A percentile compares a stretch with the other conserved stretches of the same genome.
Conservation (phyloP, 345 rosid genomes). For the Theobroma cacao region DNA sequence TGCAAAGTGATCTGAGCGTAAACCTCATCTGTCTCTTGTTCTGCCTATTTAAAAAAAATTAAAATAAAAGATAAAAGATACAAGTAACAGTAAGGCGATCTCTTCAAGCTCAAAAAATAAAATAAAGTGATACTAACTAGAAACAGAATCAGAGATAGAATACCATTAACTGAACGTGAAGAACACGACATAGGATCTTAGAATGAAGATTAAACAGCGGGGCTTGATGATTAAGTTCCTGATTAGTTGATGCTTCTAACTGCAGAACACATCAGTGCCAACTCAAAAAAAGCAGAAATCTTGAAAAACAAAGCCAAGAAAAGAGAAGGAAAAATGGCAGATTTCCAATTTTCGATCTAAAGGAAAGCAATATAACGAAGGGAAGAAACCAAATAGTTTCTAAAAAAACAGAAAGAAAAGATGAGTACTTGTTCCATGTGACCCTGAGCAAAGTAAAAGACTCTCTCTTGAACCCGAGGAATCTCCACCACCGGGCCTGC, state of each 20-base stretch:
- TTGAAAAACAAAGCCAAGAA: not conserved
- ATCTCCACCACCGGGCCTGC: conserved; percentile 77
- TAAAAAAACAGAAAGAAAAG: not conserved
- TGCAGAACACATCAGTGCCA: conserved; percentile 23
- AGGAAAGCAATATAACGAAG: not conserved
- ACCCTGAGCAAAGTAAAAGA: conserved; percentile 76
- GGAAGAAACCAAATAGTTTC: not conserved
- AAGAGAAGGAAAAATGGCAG: conserved; percentile 1
- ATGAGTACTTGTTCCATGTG: conserved; percentile 66
- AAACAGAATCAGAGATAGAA: conserved; percentile 2
- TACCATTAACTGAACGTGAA: conserved; percentile 62
- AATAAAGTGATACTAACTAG: not conserved
- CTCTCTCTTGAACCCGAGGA: conserved; percentile 54
- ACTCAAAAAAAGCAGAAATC: conserved; percentile 15
- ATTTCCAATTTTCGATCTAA: not conserved
- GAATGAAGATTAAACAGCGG: conserved; percentile 68
- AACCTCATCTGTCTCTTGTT: conserved; percentile 84
- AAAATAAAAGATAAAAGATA: not conserved
- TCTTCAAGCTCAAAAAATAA: not conserved
- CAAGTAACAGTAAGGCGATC: not conserved
- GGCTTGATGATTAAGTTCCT: conserved; percentile 54
- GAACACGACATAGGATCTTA: conserved; percentile 79
- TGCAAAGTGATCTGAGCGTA: conserved; percentile 84
- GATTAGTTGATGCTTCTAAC: conserved; percentile 89
- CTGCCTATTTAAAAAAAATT: conserved; percentile 42